phyloP scores from a whole-genome alignment of 2,329 filamentous ascomycete genomes.

The Cladorrhinum sp. region DNA sequence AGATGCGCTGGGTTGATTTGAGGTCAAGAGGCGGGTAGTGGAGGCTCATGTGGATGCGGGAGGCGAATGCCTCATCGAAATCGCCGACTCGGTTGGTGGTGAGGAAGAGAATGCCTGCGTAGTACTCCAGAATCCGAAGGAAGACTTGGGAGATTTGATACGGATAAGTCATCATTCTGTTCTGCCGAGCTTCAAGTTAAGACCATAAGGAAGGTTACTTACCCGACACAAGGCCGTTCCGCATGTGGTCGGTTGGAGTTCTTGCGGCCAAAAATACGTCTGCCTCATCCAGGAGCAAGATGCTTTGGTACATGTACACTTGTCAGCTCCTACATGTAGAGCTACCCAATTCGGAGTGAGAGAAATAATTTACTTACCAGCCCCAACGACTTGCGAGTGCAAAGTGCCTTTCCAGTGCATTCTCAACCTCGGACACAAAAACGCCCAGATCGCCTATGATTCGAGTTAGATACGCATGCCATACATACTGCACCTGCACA shows the following conservation, averaged over 20 bases:
- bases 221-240: conserved; percentile 27
- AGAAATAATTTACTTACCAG: no score
- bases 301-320: no score
- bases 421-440: conserved; percentile 21
- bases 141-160: conserved; percentile 33
- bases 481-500: no score
- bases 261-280: conserved; percentile 26
- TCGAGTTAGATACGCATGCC: no score
- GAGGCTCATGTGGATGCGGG: conserved; percentile 19
- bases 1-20: conserved; percentile 29
- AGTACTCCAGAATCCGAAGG: conserved; percentile 28
- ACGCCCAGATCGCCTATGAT: conserved; percentile 33
- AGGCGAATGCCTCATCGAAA: conserved; percentile 36
- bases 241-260: conserved; percentile 17
- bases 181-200: no score
- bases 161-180: neutral
- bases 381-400: conserved; percentile 23
- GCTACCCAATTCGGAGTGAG: no score
- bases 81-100: conserved; percentile 32
- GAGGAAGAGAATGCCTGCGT: conserved; percentile 28
- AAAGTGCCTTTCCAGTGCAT: conserved; percentile 24
- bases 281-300: conserved; percentile 28
- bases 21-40: conserved; percentile 24
- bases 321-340: no score
- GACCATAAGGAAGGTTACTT: no score